phyloP scores from a whole-genome alignment of 768 basidiomycete species.

The Bullera alba region DNA sequence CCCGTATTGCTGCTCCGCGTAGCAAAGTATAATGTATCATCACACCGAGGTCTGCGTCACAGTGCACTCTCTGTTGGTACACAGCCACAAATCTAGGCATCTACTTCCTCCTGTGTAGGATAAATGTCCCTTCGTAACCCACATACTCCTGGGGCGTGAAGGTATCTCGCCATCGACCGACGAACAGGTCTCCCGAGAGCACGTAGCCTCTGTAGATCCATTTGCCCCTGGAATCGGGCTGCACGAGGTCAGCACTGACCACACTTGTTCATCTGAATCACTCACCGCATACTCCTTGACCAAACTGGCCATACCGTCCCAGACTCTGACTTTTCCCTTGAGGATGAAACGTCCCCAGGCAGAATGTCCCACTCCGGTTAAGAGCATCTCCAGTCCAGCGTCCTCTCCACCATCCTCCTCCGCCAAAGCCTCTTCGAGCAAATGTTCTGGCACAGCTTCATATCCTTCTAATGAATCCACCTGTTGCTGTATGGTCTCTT shows the following conservation, averaged over 20 bases:
- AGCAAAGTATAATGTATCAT: too few species aligned
- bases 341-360: slow-evolving; percentile 46
- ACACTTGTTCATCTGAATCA: not conserved
- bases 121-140: slow-evolving; percentile 56
- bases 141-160: slow-evolving; percentile 41
- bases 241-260: slow-evolving; percentile 3
- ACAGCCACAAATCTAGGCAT: not conserved
- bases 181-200: slow-evolving; percentile 40
- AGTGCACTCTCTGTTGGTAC: not conserved
- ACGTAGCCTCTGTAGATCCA: slow-evolving; percentile 46
- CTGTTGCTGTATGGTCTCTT: slow-evolving; percentile 30
- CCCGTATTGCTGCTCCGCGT: too few species aligned
- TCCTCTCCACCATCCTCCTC: slow-evolving; percentile 18
- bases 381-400: slow-evolving; percentile 37
- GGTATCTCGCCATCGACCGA: slow-evolving; percentile 46
- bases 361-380: slow-evolving; percentile 44
- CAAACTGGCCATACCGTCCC: slow-evolving; percentile 45
- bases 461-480: slow-evolving; percentile 34
- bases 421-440: slow-evolving; percentile 15
- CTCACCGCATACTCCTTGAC: slow-evolving; percentile 47
- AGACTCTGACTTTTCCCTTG: slow-evolving; percentile 40
- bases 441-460: slow-evolving; percentile 32
- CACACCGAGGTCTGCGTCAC: too few species aligned
- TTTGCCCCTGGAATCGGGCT: slow-evolving; percentile 37
- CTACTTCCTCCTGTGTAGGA: slow-evolving; percentile 20